Evolutionary conservation across 768 basidiomycete genomes (phyloP).

Genomic region (Pulveroboletus frians): DNA sequence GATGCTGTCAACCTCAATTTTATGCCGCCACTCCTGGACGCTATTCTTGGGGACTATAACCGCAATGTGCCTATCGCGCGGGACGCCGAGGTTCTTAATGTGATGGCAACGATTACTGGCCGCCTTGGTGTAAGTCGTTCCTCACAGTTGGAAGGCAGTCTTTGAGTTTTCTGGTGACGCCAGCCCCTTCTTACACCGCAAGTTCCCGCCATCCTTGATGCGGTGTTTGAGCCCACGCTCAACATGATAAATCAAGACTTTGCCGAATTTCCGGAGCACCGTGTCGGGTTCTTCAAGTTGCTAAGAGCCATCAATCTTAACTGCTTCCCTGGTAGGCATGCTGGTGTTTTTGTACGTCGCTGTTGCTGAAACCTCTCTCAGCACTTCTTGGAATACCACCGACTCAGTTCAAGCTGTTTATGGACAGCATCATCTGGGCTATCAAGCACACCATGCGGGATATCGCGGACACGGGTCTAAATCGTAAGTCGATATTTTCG

Average conservation of each 20-base stretch:
- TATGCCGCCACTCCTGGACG: conserved; percentile 92
- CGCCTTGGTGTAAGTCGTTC: conserved; percentile 72
- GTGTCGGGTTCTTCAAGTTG: conserved; percentile 94
- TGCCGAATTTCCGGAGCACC: conserved; percentile 96
- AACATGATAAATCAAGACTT: conserved; percentile 99
- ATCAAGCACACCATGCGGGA: conserved; percentile 99
- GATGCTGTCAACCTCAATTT: conserved; percentile 88
- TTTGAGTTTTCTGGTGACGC: conserved; percentile 7
- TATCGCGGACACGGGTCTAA: conserved; percentile 87
- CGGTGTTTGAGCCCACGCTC: conserved; percentile 94
- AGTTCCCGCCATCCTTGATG: conserved; percentile 91
- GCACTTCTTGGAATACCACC: conserved; percentile 86
- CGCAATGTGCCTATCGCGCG: conserved; percentile 89
- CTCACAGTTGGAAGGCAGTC: background rate
- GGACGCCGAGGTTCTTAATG: conserved; percentile 95
- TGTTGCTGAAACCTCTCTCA: background rate
- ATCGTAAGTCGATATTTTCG: conserved; percentile 40
- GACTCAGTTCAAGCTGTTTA: conserved; percentile 91
- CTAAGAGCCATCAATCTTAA: conserved; percentile 86
- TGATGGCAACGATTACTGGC: conserved; percentile 91
- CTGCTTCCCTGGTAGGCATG: conserved; percentile 87
- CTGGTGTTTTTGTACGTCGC: background rate
- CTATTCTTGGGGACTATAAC: conserved; percentile 96
- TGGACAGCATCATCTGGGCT: conserved; percentile 99
- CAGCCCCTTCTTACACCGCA: conserved; percentile 86